These are phyloP conservation scores for Penicillium palitans DNA, from an alignment of 2,329 filamentous ascomycete genomes.

Conservation along the genomic window DNA sequence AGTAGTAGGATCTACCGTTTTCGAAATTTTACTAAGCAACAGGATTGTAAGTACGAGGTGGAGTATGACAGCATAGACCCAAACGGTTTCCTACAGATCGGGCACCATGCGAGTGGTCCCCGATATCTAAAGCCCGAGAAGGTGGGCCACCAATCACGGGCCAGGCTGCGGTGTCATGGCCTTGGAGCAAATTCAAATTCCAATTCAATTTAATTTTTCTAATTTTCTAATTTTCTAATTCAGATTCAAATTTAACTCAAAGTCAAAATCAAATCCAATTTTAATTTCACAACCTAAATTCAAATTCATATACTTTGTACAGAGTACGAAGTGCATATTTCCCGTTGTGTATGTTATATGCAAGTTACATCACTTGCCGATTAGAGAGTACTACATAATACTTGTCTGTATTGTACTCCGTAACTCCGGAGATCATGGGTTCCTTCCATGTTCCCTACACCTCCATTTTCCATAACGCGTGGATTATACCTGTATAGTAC, in stretches of 20 bases:
- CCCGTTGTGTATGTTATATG: neutral
- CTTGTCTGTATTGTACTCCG: neutral
- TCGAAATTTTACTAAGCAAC: neutral
- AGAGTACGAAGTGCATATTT: neutral
- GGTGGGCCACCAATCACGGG: conserved; percentile 14
- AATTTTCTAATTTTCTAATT: too few relatives aligned
- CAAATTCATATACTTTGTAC: too few relatives aligned
- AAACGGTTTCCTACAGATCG: conserved; percentile 28
- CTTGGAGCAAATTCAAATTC: conserved; percentile 13
- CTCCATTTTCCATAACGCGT: neutral
- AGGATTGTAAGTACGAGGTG: neutral
- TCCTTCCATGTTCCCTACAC: neutral
- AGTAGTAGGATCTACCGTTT: neutral
- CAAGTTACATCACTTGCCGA: neutral
- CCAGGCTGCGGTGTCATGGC: neutral
- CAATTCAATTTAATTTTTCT: too few relatives aligned
- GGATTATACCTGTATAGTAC: neutral
- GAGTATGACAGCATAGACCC: conserved; percentile 6
- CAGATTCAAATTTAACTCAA: neutral
- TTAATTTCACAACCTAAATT: too few relatives aligned
- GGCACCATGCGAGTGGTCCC: conserved; percentile 28
- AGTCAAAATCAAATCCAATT: neutral
- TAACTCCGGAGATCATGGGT: neutral
- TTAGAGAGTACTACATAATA: neutral
- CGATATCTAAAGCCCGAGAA: conserved; percentile 28